Evolutionary conservation across 164 flowering plant species (phyloP).

Genomic region (Tinospora cordifolia): DNA sequence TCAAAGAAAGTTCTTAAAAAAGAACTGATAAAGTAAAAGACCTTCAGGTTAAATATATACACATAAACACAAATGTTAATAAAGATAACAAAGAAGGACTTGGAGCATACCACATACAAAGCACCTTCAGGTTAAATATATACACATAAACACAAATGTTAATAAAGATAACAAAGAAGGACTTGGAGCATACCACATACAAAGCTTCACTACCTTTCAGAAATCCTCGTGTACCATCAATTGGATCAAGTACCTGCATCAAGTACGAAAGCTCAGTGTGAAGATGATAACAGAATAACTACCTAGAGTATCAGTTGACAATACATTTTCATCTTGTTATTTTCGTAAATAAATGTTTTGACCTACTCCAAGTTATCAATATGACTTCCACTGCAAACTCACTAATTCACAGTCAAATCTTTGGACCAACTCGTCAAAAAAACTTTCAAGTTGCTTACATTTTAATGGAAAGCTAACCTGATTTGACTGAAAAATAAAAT

Average conservation of each 20-base stretch:
- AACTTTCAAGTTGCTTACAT: no score
- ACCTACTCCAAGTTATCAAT: no score
- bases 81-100: not conserved
- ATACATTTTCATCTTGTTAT: no score
- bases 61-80: not conserved
- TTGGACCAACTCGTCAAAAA: no score
- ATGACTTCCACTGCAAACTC: no score
- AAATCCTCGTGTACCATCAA: constrained; percentile 96
- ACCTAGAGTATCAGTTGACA: not conserved
- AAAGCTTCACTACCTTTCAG: constrained; percentile 70
- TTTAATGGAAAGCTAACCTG: no score
- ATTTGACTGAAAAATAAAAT: no score
- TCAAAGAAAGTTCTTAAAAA: no score
- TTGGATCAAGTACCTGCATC: constrained; percentile 86
- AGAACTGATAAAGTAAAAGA: not conserved
- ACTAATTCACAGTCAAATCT: no score
- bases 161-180: not conserved
- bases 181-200: constrained; percentile 64
- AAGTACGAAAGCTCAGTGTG: not conserved
- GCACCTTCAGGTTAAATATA: no score
- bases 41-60: not conserved
- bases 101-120: not conserved
- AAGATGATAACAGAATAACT: not conserved
- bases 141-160: no score
- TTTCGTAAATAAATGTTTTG: no score